Conservation (phyloP, 176 grass and related monocot genomes). For the Zea mays region DNA sequence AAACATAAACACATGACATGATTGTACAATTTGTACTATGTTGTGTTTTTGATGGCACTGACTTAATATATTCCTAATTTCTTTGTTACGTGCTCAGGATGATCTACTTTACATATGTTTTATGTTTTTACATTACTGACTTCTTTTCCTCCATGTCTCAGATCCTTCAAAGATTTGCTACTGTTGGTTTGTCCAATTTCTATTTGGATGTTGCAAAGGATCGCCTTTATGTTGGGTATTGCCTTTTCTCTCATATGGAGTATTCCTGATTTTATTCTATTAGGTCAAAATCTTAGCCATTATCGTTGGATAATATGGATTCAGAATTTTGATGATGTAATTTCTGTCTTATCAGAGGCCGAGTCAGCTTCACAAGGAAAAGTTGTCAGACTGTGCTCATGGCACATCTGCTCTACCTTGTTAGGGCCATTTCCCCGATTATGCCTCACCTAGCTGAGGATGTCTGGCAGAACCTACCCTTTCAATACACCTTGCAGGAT, state of each 20-base stretch:
- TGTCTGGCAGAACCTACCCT: constrained; percentile 96
- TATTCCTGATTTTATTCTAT: constrained; percentile 10
- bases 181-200: constrained; percentile 96
- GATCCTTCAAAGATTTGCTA: constrained; percentile 93
- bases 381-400: constrained; percentile 89
- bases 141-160: constrained; percentile 46
- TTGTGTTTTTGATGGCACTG: background rate
- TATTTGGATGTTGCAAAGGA: constrained; percentile 97
- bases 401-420: constrained; percentile 80
- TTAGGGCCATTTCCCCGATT: constrained; percentile 88
- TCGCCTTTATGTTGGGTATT: constrained; percentile 97
- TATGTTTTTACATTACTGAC: constrained; percentile 27
- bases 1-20: background rate
- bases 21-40: constrained; percentile 4
- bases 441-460: constrained; percentile 96
- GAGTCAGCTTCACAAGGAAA: constrained; percentile 77
- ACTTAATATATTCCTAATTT: background rate
- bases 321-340: constrained; percentile 14
- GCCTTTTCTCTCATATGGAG: constrained; percentile 11
- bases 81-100: constrained; percentile 9
- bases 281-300: constrained; percentile 13
- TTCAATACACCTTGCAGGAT: constrained; percentile 68
- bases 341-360: constrained; percentile 58
- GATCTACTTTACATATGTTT: constrained; percentile 18
- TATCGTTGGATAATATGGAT: constrained; percentile 3